These are phyloP conservation scores for Fusarium continuum DNA, from an alignment of 2,329 filamentous ascomycete species.

Conservation along the genomic window DNA sequence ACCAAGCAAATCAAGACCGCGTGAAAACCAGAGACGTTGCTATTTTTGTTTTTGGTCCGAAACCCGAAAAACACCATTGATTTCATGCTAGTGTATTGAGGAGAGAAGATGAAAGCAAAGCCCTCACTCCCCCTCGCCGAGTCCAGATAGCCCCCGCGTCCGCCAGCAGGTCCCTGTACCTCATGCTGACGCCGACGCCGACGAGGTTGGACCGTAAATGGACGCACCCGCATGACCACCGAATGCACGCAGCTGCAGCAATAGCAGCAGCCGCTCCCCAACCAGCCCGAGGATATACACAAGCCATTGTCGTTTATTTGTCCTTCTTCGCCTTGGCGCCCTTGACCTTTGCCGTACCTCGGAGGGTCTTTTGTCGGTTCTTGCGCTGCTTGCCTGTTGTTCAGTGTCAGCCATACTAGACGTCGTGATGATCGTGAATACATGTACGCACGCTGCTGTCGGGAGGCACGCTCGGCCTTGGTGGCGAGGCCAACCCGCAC, in stretches of 20 bases:
- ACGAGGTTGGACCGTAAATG: slow-evolving; percentile 32
- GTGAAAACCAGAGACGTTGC: slow-evolving; percentile 32
- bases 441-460: slow-evolving; percentile 93
- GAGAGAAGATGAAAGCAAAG: slow-evolving; percentile 44
- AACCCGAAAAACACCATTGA: slow-evolving; percentile 55
- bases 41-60: slow-evolving; percentile 48
- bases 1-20: background rate
- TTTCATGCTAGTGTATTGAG: slow-evolving; percentile 55
- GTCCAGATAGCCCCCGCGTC: slow-evolving; percentile 41
- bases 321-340: slow-evolving; percentile 94
- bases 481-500: slow-evolving; percentile 89
- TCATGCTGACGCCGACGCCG: slow-evolving; percentile 40
- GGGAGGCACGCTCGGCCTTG: slow-evolving; percentile 97
- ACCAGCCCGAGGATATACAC: slow-evolving; percentile 47
- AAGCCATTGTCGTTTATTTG: slow-evolving; percentile 69
- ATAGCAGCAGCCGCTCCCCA: slow-evolving; percentile 32
- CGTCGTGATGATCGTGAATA: background rate
- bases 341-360: slow-evolving; percentile 98
- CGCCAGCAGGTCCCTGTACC: slow-evolving; percentile 43
- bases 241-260: slow-evolving; percentile 44
- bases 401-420: slow-evolving; percentile 12
- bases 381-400: slow-evolving; percentile 98
- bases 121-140: slow-evolving; percentile 43
- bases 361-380: slow-evolving; percentile 99
- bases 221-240: slow-evolving; percentile 44